phyloP scores from a whole-genome alignment of 164 flowering plant genomes.

The Houttuynia cordata region DNA sequence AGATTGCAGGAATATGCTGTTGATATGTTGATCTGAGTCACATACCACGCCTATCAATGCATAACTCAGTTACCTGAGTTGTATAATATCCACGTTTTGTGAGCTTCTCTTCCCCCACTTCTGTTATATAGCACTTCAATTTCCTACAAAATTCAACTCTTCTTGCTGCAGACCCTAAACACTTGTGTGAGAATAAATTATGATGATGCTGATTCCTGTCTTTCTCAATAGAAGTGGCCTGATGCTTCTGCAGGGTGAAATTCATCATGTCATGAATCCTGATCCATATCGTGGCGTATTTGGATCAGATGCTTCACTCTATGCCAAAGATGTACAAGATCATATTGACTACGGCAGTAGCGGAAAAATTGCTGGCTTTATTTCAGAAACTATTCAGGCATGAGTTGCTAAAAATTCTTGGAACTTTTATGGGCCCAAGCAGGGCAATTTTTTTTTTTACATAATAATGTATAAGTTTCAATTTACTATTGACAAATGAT shows the following conservation, averaged over 20 bases:
- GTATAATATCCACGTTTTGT: no score
- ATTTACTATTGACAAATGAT: background rate
- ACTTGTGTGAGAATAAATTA: background rate
- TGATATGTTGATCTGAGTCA: no score
- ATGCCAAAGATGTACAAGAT: slow-evolving; percentile 89
- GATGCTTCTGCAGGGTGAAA: slow-evolving; percentile 60
- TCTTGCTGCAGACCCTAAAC: no score
- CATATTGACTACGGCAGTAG: slow-evolving; percentile 87
- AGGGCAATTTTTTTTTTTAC: background rate
- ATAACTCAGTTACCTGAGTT: no score
- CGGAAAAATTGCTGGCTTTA: slow-evolving; percentile 93
- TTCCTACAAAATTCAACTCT: no score
- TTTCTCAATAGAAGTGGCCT: background rate
- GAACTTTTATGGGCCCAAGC: background rate
- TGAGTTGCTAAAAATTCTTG: background rate
- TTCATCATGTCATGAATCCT: slow-evolving; percentile 91
- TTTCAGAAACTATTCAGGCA: slow-evolving; percentile 97
- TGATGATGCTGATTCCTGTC: background rate
- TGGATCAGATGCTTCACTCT: slow-evolving; percentile 60
- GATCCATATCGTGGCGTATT: slow-evolving; percentile 87
- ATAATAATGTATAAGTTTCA: background rate
- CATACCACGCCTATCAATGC: no score
- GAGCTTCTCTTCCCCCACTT: no score
- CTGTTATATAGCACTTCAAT: no score
- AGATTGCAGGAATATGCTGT: no score